phyloP scores from a whole-genome alignment of 2,329 filamentous ascomycete species.

The Colletotrichum chrysophilum region DNA sequence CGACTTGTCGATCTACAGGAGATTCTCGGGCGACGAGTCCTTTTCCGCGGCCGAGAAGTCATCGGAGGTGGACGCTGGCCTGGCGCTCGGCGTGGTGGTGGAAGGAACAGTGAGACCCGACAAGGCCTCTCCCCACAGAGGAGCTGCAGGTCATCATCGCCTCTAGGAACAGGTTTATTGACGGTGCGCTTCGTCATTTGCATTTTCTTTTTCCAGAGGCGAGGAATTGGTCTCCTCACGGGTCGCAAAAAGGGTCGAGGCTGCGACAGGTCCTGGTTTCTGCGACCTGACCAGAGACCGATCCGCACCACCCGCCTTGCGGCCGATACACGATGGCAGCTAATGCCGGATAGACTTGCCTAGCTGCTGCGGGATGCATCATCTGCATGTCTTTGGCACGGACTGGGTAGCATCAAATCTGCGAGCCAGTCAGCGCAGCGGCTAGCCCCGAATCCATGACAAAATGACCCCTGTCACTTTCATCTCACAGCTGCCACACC shows the following conservation, averaged over 20 bases:
- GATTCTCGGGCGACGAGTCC: conserved; percentile 24
- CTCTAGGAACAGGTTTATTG: conserved; percentile 18
- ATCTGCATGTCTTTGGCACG: conserved; percentile 20
- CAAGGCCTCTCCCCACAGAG: conserved; percentile 1
- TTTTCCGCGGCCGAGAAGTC: conserved; percentile 14
- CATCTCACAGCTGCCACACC: conserved; percentile 20
- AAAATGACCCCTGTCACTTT: conserved; percentile 16
- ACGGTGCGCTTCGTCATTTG: conserved; percentile 17
- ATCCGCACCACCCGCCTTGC: conserved; percentile 20
- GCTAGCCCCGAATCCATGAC: conserved; percentile 20
- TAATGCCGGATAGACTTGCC: conserved; percentile 23
- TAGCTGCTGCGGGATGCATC: conserved; percentile 23
- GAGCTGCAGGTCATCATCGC: conserved; percentile 22
- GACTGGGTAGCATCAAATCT: conserved; percentile 16
- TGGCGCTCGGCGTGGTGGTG: conserved; percentile 24
- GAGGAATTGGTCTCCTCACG: not conserved
- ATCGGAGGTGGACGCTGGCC: conserved; percentile 20
- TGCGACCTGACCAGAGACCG: conserved; percentile 16
- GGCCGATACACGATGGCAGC: conserved; percentile 22
- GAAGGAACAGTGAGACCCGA: conserved; percentile 18
- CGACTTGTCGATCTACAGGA: conserved; percentile 7
- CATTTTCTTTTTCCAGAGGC: conserved; percentile 7
- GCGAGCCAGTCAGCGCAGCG: conserved; percentile 21
- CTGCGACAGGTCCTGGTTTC: conserved; percentile 15
- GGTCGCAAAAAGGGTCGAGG: conserved; percentile 2